A percentile compares a stretch with the other conserved stretches of the same genome.
Evolutionary conservation across 305 asterid species (phyloP).

Genomic region (Caryopteris hybrid): DNA sequence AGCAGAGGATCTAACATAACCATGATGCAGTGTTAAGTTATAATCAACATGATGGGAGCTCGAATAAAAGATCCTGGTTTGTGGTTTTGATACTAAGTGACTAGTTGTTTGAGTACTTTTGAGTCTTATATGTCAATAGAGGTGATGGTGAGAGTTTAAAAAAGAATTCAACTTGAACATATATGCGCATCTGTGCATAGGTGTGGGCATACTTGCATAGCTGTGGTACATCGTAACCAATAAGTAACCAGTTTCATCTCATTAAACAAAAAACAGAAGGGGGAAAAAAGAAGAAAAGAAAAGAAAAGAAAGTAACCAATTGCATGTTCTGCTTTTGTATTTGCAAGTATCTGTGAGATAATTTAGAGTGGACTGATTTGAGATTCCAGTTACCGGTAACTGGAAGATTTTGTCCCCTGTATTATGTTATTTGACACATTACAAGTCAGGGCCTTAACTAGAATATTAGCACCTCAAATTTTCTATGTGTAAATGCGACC

Average conservation of each 20-base stretch:
- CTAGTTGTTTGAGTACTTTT: background rate
- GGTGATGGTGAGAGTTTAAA: slow-evolving; percentile 3
- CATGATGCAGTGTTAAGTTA: background rate
- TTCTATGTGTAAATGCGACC: background rate
- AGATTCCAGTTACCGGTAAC: slow-evolving; percentile 7
- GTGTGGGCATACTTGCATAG: background rate
- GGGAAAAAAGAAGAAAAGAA: too few species aligned
- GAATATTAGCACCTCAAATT: background rate
- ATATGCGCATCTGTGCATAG: background rate
- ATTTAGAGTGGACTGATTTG: background rate
- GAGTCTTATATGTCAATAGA: background rate
- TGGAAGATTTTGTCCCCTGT: background rate
- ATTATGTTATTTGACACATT: background rate
- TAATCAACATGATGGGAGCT: background rate
- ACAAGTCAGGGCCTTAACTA: background rate
- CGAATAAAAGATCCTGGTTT: background rate
- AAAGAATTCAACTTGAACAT: background rate
- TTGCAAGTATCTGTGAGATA: background rate
- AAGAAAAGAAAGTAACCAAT: background rate
- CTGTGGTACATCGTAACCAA: background rate
- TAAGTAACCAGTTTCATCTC: background rate
- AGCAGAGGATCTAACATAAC: background rate
- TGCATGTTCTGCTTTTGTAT: background rate
- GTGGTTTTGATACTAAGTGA: background rate
- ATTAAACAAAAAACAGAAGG: too few species aligned